These are phyloP conservation scores for Hypoxylon sp. DNA, from an alignment of 2,329 filamentous ascomycete genomes.

Conservation along the genomic window DNA sequence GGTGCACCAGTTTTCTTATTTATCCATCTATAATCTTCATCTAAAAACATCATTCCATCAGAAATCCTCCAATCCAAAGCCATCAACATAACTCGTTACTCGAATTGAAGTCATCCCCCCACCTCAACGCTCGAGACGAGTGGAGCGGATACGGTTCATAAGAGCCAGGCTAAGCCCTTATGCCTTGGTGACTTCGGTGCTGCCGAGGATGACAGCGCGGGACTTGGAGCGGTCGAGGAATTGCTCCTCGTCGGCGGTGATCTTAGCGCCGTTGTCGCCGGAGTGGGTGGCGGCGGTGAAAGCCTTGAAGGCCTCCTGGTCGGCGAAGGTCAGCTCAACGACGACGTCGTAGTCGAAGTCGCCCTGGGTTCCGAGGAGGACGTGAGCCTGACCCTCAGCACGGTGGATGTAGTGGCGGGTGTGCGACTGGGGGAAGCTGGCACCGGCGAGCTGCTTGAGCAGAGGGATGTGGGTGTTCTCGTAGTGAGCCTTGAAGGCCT, in stretches of 20 bases:
- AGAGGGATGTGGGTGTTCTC: constrained; percentile 42
- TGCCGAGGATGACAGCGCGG: constrained; percentile 38
- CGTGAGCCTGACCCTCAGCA: constrained; percentile 31
- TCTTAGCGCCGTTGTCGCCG: constrained; percentile 44
- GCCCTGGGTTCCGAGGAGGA: constrained; percentile 42
- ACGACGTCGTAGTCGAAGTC: constrained; percentile 48
- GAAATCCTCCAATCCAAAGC: constrained; percentile 5
- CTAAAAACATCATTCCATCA: constrained; percentile 6
- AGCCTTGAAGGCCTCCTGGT: constrained; percentile 44
- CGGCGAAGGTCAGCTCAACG: constrained; percentile 42
- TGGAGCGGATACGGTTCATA: background rate
- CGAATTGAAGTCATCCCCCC: constrained; percentile 3
- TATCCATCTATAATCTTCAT: background rate
- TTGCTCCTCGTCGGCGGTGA: constrained; percentile 44
- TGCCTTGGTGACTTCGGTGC: constrained; percentile 32
- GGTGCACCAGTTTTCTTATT: background rate
- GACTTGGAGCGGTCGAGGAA: constrained; percentile 45
- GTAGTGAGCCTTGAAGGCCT: constrained; percentile 45
- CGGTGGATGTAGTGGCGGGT: constrained; percentile 46
- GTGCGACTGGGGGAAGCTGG: constrained; percentile 44
- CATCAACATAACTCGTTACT: constrained; percentile 9
- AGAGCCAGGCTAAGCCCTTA: background rate
- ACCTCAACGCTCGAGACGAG: background rate
- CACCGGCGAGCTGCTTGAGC: constrained; percentile 38
- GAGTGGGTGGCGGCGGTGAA: constrained; percentile 40